Evolutionary conservation across 176 grass and related monocot species (phyloP), one percentile per base, ranked within the genome.

Genomic region (Aegilops sharonensis): DNA sequence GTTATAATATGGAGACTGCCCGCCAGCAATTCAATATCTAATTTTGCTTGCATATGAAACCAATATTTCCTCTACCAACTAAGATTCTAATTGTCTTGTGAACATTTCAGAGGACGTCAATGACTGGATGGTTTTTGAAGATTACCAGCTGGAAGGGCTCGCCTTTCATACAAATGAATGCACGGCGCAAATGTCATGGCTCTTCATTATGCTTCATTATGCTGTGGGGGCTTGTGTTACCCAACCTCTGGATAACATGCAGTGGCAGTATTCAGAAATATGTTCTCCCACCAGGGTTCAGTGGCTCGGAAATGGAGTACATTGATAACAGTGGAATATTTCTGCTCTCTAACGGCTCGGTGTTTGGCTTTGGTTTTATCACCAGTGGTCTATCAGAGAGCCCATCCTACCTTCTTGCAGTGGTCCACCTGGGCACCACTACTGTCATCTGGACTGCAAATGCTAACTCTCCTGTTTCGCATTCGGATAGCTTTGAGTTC

Each of bases 321-420:
- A 91, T 98, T 81, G 96, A 98, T 81, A 95, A 94, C 42, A 6
- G 12, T 68, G 96, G 95, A 25, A 73, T 92, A 37, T 92, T 95
- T 83, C 90, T 98, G 67, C 56, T 94, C 27, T 98, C 93, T 20
- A 98, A 94, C 79, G 84, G 42, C 15, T 92, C 88, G 40, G 67
- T 70, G 23, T 98, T 95, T 47, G 96, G 81, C 39, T 95, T 98
- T 80, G 96, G 96, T 63, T 98, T 98, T 91, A 72, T 72, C 13
- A 91, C 79, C 64, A 70, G 45, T 31, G 68, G 36, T 34, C 25
- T 11, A 8, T 87, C 87, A 39, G 68, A 91, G 79, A 88, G 76
- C 79, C 89, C 89, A 4, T 87, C 87, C 32, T 99, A 94, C 87
- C 85, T 94, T 43, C 87, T 99, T 40, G 83, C 39, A 3, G 92